phyloP scores from a whole-genome alignment of 345 rosid species.

The Rhizophora apiculata region DNA sequence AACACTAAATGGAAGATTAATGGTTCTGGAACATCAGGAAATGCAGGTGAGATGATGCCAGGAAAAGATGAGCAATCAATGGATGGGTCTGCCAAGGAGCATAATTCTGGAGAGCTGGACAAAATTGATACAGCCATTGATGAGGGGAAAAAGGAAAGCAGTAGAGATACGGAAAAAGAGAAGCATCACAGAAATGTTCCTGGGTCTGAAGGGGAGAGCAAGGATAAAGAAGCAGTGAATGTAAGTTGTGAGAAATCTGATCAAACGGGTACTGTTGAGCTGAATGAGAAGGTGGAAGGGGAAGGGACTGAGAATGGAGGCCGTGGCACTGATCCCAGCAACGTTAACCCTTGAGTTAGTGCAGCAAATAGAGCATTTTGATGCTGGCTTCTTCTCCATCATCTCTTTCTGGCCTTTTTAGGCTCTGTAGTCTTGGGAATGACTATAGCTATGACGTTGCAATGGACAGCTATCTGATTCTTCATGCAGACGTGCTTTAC shows the following conservation, averaged over 20 bases:
- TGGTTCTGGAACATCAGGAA: slow-evolving; percentile 15
- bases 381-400: slow-evolving; percentile 12
- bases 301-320: slow-evolving; percentile 39
- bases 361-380: slow-evolving; percentile 16
- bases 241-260: slow-evolving; percentile 20
- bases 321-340: slow-evolving; percentile 15
- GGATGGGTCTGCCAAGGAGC: slow-evolving; percentile 21
- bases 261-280: slow-evolving; percentile 10
- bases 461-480: slow-evolving; percentile 26
- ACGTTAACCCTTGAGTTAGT: slow-evolving; percentile 30
- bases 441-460: slow-evolving; percentile 29
- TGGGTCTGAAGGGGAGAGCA: slow-evolving; percentile 26
- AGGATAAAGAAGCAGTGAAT: slow-evolving; percentile 25
- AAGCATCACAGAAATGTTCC: slow-evolving; percentile 13
- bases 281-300: slow-evolving; percentile 30
- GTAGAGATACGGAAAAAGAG: slow-evolving; percentile 18
- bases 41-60: slow-evolving; percentile 12
- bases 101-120: slow-evolving; percentile 16
- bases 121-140: slow-evolving; percentile 17
- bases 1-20: slow-evolving; percentile 16
- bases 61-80: slow-evolving; percentile 29
- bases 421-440: slow-evolving; percentile 13
- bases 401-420: slow-evolving; percentile 16
- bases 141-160: slow-evolving; percentile 14
- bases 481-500: slow-evolving; percentile 23